Base-by-base conservation (phyloP, 2,329 filamentous ascomycete genomes). In the Sordariomycetes sp. region DNA sequence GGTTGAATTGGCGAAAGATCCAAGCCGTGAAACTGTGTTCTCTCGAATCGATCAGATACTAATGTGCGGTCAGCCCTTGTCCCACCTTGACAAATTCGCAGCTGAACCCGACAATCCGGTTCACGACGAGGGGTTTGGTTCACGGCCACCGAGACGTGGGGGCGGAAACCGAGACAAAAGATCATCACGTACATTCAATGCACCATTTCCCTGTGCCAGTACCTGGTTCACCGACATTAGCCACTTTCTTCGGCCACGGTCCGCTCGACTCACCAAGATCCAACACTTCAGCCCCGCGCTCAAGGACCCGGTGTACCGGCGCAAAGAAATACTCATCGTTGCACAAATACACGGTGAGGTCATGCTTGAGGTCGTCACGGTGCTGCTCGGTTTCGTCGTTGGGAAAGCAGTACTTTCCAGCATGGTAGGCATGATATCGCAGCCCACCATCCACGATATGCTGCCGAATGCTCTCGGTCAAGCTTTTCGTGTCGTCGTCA, bases 1-100 rank as follows among this genome's bases (percentile, higher is more conserved):
- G 68, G 67, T 33, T 72, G 68, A 26, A 71, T 72, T 1, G 66
- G 67, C 2, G 68, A 71, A 3, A 71, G 49, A 40, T 71, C 68
- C 48, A 68, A 59, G 39, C 66, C 67, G 26, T 62, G 61, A 29
- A 72, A 63, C 20, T 48, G 49, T 1, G 63, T 49, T 2, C 58
- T 53, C 5, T 63, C 62, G 36, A 64, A 71, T 21, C 49, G 49
- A 35, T 72, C 66, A 35, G 61, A 67, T 40, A 71, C 66, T 71
- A 33, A 21, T 6, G 1, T 30, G 21, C 14, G 21, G 39, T 48
- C 17, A 50, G 46, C 31, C n/a, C 11, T 16, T 14, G 29, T 20
- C 9, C 10, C 20, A 25, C 9, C n/a, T 10, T 35, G 18, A 14
- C 9, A 16, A 10, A 10, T 16, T 21, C 11, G 18, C 16, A 21